Conservation (phyloP, 805 yeast species). For the Yamadazyma tumulicola region DNA sequence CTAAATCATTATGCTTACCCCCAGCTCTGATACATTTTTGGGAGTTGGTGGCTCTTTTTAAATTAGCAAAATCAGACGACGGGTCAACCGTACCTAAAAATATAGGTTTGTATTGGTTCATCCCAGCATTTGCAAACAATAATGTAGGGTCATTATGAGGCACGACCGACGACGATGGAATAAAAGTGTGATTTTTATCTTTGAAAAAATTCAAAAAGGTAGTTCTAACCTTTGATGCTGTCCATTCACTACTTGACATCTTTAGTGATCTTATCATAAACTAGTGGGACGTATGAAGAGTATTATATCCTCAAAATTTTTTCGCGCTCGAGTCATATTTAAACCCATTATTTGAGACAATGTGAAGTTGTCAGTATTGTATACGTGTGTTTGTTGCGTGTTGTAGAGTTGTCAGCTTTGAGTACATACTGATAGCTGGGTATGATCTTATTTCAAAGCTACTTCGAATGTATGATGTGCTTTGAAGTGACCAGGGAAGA, state of each 20-base stretch:
- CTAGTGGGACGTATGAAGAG: too few relatives aligned
- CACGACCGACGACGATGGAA: conserved; percentile 90
- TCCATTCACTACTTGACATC: conserved; percentile 29
- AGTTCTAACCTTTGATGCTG: conserved; percentile 61
- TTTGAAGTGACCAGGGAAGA: too few relatives aligned
- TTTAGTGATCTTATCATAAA: conserved; percentile 5
- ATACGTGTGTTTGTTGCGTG: too few relatives aligned
- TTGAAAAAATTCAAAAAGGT: conserved; percentile 83
- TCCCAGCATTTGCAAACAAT: conserved; percentile 96
- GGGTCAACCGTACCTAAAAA: conserved; percentile 98
- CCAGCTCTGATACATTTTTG: conserved; percentile 99
- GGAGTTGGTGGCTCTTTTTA: conserved; percentile 90
- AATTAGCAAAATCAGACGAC: conserved; percentile 73
- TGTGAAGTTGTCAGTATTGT: too few relatives aligned
- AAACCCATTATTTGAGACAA: too few relatives aligned
- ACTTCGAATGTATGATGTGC: too few relatives aligned
- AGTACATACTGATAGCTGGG: too few relatives aligned
- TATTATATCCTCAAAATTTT: too few relatives aligned
- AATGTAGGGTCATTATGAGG: conserved; percentile 98
- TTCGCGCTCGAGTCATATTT: too few relatives aligned
- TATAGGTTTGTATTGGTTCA: conserved; percentile 98
- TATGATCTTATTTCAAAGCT: too few relatives aligned
- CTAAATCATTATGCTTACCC: conserved; percentile 97
- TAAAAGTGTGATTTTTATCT: conserved; percentile 66
- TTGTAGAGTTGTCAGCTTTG: too few relatives aligned